phyloP scores from a whole-genome alignment of 176 grass and related monocot species.

The Lolium perenne region DNA sequence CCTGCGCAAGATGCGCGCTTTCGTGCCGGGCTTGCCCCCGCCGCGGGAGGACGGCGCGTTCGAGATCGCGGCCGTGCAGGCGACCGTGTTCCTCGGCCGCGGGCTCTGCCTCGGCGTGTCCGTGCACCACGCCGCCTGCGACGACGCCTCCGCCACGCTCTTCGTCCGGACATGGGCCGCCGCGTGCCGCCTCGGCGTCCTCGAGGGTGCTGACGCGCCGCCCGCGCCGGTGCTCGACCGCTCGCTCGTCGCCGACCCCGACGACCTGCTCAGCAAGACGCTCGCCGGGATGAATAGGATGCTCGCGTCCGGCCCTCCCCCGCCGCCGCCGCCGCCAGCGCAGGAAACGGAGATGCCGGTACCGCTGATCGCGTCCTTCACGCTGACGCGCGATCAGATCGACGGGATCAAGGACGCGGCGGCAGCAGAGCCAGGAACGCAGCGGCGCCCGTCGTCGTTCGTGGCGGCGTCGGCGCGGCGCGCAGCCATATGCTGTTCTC shows the following conservation, averaged over 20 bases:
- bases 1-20: not conserved
- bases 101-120: constrained; percentile 13
- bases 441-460: constrained; percentile 1
- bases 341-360: not conserved
- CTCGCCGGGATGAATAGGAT: constrained; percentile 44
- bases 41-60: constrained; percentile 8
- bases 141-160: constrained; percentile 36
- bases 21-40: not conserved
- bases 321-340: not conserved
- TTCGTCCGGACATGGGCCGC: constrained; percentile 66
- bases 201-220: not conserved
- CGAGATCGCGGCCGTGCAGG: constrained; percentile 13
- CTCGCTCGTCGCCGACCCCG: constrained; percentile 47
- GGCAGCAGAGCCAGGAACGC: not conserved
- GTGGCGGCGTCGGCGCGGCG: constrained; percentile 17
- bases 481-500: constrained; percentile 28
- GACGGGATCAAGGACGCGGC: not conserved
- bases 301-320: constrained; percentile 13
- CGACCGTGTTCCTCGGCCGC: constrained; percentile 17
- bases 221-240: constrained; percentile 37
- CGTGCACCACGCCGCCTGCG: constrained; percentile 27
- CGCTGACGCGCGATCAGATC: constrained; percentile 7
- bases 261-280: constrained; percentile 48
- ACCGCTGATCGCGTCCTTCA: not conserved
- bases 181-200: constrained; percentile 4